Evolutionary conservation across 116 monocot genomes (phyloP).

Genomic region (Iris pallida): DNA sequence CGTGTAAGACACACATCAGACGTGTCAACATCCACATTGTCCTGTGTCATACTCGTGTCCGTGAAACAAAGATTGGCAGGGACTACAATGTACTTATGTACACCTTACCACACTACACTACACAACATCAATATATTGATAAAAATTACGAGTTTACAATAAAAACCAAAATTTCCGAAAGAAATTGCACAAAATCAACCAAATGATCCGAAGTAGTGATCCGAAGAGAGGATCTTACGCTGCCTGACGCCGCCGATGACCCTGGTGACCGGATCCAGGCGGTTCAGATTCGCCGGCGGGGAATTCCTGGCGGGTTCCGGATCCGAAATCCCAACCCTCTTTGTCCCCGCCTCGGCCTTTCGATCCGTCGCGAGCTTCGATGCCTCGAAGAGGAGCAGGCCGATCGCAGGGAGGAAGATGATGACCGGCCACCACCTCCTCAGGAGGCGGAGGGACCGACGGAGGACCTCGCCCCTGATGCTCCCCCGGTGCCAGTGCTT

Average conservation of each 20-base stretch:
- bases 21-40: too few relatives aligned
- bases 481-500: slow-evolving; percentile 7
- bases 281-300: slow-evolving; percentile 39
- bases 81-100: too few relatives aligned
- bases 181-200: too few relatives aligned
- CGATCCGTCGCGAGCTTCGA: slow-evolving; percentile 18
- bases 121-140: too few relatives aligned
- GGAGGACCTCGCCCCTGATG: slow-evolving; percentile 16
- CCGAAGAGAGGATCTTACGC: slow-evolving; percentile 31
- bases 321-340: background rate
- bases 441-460: slow-evolving; percentile 17
- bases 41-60: too few relatives aligned
- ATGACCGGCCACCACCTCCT: slow-evolving; percentile 51
- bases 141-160: too few relatives aligned
- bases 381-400: slow-evolving; percentile 44
- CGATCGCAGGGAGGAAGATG: slow-evolving; percentile 37
- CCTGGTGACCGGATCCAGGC: slow-evolving; percentile 47
- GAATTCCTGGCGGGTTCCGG: slow-evolving; percentile 2
- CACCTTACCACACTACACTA: too few relatives aligned
- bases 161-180: too few relatives aligned
- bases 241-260: slow-evolving; percentile 49
- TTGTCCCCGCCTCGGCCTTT: background rate
- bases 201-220: too few relatives aligned
- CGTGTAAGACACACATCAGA: too few relatives aligned
- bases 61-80: too few relatives aligned